These are phyloP conservation scores for Pseudonitzschia multistriata DNA, from an alignment of 108 stramenopile genomes.

Conservation along the genomic window DNA sequence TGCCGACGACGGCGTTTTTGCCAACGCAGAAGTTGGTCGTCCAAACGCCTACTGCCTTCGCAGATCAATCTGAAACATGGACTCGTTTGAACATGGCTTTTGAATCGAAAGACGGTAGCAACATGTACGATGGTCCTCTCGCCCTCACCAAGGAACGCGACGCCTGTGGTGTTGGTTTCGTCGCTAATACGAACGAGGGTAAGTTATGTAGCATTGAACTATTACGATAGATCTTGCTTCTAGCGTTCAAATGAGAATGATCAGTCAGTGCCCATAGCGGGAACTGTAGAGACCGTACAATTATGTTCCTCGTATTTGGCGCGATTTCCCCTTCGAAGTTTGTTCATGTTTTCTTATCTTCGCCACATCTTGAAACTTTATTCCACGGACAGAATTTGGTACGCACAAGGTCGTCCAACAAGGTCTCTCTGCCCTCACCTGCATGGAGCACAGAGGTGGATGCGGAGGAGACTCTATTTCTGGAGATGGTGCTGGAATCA, in stretches of 20 bases:
- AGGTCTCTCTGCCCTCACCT: constrained; percentile 74
- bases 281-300: too few species aligned
- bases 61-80: neutral
- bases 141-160: constrained; percentile 89
- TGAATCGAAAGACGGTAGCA: constrained; percentile 23
- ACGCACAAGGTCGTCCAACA: constrained; percentile 73
- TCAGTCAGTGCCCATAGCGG: too few species aligned
- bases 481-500: constrained; percentile 94
- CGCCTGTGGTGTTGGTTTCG: constrained; percentile 97
- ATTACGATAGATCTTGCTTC: too few species aligned
- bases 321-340: too few species aligned
- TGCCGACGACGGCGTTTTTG: constrained; percentile 5
- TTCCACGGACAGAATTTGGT: constrained; percentile 65
- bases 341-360: too few species aligned
- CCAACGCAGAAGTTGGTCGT: neutral
- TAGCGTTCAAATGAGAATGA: too few species aligned
- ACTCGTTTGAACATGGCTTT: constrained; percentile 39
- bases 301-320: too few species aligned
- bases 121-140: constrained; percentile 83
- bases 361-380: too few species aligned
- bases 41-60: neutral
- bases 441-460: constrained; percentile 89
- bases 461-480: constrained; percentile 85
- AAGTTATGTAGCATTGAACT: constrained; percentile 27
- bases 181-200: constrained; percentile 81